A percentile compares a stretch with the other conserved stretches of the same genome.
Conservation (phyloP, 495 filamentous ascomycete genomes). For the Sphaerosporella brunnea region DNA sequence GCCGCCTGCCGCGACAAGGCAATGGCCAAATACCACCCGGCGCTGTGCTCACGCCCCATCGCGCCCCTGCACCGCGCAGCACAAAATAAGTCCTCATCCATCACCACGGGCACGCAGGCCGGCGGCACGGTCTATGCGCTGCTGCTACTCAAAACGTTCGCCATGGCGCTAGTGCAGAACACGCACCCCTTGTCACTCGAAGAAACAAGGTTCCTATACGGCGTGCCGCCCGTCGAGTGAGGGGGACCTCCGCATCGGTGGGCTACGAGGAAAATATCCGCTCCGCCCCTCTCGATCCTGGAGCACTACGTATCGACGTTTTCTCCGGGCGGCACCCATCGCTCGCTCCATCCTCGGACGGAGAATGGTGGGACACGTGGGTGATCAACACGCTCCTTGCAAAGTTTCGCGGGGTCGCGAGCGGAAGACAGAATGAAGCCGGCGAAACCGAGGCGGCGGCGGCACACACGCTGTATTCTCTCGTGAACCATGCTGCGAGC, state of each 20-base stretch:
- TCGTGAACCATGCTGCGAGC: constrained; percentile 88
- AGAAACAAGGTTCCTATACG: constrained; percentile 88
- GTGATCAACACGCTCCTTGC: constrained; percentile 79
- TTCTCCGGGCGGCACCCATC: constrained; percentile 4
- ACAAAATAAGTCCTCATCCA: constrained; percentile 1
- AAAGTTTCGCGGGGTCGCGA: constrained; percentile 86
- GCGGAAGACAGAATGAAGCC: constrained; percentile 38
- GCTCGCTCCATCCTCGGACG: no score
- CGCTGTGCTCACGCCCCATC: constrained; percentile 68
- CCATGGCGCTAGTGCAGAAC: constrained; percentile 69
- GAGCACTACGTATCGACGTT: constrained; percentile 3
- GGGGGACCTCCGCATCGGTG: background rate
- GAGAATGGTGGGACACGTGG: constrained; percentile 35
- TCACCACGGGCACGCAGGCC: background rate
- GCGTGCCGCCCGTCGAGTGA: constrained; percentile 30
- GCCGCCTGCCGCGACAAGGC: constrained; percentile 51
- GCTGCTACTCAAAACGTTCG: constrained; percentile 59
- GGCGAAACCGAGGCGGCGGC: constrained; percentile 38
- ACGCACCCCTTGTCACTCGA: constrained; percentile 65
- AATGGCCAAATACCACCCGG: constrained; percentile 60
- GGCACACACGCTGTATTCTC: constrained; percentile 55
- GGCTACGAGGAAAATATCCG: constrained; percentile 34
- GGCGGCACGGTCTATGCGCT: constrained; percentile 53
- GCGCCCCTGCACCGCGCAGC: constrained; percentile 52
- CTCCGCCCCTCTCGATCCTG: constrained; percentile 7